Evolutionary conservation across 805 yeast species (phyloP), one percentile per base, ranked within the genome.

Genomic region (Teunomyces gatunensis): DNA sequence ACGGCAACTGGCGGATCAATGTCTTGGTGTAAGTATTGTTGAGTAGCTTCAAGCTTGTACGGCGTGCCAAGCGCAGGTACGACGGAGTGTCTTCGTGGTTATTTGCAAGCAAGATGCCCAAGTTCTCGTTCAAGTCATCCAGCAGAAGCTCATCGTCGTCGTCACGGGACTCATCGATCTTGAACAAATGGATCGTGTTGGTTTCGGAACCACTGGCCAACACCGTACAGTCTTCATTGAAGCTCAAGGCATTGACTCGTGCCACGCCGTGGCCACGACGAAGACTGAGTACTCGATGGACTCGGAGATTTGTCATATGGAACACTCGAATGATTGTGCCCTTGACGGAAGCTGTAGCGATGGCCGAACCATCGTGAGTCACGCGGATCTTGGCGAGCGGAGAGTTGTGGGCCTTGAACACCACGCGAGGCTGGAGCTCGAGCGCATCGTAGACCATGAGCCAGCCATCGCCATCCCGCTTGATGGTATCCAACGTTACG

Each of bases 271-370:
- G 75, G 3, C 78, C 78, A 12, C 78, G 54, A 33, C 78, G 58
- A 28, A 73, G 62, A 46, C 64, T 69, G 15, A 58, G 63, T 15
- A 68, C 65, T 36, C 60, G 68, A 11, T 56, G 47, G 11, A 73
- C 53, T 2, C 42, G 47, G 2, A 25, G 47, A 29, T 48, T 53
- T 10, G 39, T 49, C 5, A 50, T 47, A 9, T 45, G 47, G 48
- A 64, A 64, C 2, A 70, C 68, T 12, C 77, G 56, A 1, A 73
- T 58, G 11, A 73, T 73, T 6, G 78, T 73, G 6, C 78, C 78
- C 48, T 71, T 73, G 15, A 63, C 51, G 1, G 75, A 69, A 2
- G 78, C 77, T 2, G 76, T 68, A 3, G 75, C 75, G 6, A 73
- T 64, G 15, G 57, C 57, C 12, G 47, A 37, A 41, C 59, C 56